A percentile compares a stretch with the other conserved stretches of the same genome.
phyloP scores from a whole-genome alignment of 371 early-diverging fungal genomes.

The Syncephalastrum monosporum region DNA sequence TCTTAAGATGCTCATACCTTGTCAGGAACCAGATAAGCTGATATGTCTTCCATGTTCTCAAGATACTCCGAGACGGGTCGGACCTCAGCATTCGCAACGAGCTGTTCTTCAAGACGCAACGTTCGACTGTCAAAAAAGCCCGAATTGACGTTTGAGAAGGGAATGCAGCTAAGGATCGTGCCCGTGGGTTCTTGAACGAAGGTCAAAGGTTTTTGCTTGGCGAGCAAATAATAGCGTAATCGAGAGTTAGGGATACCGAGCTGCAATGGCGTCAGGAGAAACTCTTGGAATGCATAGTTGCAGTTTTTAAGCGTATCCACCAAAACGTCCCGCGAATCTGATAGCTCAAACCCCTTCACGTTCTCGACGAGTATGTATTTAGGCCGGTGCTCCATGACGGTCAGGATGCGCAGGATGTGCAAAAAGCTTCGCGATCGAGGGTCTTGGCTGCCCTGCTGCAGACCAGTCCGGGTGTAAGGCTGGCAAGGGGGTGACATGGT shows the following conservation, averaged over 20 bases:
- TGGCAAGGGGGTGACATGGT: conserved; percentile 88
- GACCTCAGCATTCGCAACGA: conserved; percentile 25
- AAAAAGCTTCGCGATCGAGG: conserved; percentile 75
- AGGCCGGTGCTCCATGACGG: conserved; percentile 57
- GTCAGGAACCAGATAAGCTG: conserved; percentile 35
- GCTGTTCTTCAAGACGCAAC: conserved; percentile 22
- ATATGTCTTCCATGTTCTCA: conserved; percentile 14
- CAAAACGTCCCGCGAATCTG: conserved; percentile 59
- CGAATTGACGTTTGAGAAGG: conserved; percentile 34
- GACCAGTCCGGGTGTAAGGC: conserved; percentile 79
- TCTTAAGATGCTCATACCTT: conserved; percentile 17
- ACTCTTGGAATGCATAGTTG: conserved; percentile 62
- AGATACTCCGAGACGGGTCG: conserved; percentile 37
- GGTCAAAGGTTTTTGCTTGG: conserved; percentile 36
- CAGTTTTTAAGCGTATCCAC: conserved; percentile 45
- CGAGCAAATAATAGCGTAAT: conserved; percentile 66
- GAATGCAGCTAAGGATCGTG: conserved; percentile 52
- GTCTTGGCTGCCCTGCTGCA: conserved; percentile 75
- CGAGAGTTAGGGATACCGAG: conserved; percentile 72
- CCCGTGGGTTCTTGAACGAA: conserved; percentile 46
- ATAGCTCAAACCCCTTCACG: conserved; percentile 82
- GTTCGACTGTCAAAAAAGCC: conserved; percentile 31
- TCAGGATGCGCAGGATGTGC: conserved; percentile 64
- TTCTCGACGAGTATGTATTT: conserved; percentile 78
- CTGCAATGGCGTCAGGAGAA: conserved; percentile 67